phyloP scores from a whole-genome alignment of 1,284 basidiomycete genomes.

The Mycosarcoma mackinlayi region DNA sequence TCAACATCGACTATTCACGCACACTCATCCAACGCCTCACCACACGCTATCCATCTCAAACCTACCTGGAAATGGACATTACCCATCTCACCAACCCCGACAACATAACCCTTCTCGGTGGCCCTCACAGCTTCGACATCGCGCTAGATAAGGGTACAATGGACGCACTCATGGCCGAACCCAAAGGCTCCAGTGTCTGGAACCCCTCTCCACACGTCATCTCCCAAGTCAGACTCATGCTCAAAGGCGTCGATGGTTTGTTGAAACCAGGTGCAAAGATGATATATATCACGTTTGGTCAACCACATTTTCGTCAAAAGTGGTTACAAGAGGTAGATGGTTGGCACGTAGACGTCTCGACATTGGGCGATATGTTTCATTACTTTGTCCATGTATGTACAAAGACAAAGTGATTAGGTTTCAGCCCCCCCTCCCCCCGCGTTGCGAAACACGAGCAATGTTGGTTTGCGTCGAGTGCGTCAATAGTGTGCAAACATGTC shows the following conservation, averaged over 20 bases:
- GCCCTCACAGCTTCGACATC: slow-evolving; percentile 50
- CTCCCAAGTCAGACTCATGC: slow-evolving; percentile 40
- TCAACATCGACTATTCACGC: slow-evolving; percentile 58
- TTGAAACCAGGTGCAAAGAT: slow-evolving; percentile 55
- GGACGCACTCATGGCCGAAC: slow-evolving; percentile 66
- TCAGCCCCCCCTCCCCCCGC: not conserved
- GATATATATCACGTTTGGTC: slow-evolving; percentile 66
- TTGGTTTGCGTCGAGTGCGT: no score
- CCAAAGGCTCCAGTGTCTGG: slow-evolving; percentile 51
- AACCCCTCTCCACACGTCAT: slow-evolving; percentile 50
- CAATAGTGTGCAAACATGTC: no score
- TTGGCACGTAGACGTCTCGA: slow-evolving; percentile 55
- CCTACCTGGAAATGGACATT: slow-evolving; percentile 60
- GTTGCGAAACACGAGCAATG: not conserved
- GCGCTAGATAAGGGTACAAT: slow-evolving; percentile 66
- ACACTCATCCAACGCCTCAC: slow-evolving; percentile 55
- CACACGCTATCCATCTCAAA: slow-evolving; percentile 39
- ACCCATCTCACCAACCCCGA: slow-evolving; percentile 43
- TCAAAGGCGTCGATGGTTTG: slow-evolving; percentile 55
- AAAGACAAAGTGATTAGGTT: slow-evolving; percentile 4
- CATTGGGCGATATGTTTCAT: slow-evolving; percentile 61
- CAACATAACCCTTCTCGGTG: slow-evolving; percentile 43
- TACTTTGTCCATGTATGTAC: slow-evolving; percentile 63
- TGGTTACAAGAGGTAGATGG: slow-evolving; percentile 43
- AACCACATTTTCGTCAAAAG: slow-evolving; percentile 58